Percentiles rank a stretch among this genome's conserved stretches.
Conservation (phyloP, 768 basidiomycete genomes). For the Cytidiella melzeri region DNA sequence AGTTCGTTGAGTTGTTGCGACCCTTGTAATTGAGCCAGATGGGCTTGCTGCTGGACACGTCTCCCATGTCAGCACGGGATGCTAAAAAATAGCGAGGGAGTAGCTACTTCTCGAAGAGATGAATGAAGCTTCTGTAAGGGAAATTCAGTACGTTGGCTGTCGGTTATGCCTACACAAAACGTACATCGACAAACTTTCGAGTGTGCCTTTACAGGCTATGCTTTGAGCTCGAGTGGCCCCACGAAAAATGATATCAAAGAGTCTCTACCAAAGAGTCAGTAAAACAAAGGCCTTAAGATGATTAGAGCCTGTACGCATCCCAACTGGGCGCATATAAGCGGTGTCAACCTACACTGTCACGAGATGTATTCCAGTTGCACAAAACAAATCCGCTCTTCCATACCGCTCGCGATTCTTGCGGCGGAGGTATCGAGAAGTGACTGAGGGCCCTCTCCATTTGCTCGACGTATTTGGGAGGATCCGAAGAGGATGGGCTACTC, state of each 20-base stretch:
- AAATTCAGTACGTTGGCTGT: not conserved
- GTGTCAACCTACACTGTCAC: constrained; percentile 3
- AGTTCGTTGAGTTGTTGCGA: not conserved
- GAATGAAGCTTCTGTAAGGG: constrained; percentile 9
- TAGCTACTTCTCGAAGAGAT: constrained; percentile 13
- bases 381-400: constrained; percentile 12
- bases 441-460: constrained; percentile 10
- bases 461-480: constrained; percentile 1
- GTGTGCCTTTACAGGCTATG: constrained; percentile 6
- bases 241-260: constrained; percentile 5
- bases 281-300: not conserved
- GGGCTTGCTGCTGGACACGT: constrained; percentile 4
- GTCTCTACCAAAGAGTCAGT: too few relatives aligned
- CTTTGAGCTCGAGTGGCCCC: constrained; percentile 12
- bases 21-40: constrained; percentile 1
- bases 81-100: not conserved
- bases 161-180: not conserved
- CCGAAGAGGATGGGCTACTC: not conserved
- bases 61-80: too few relatives aligned
- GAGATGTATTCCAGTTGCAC: constrained; percentile 6
- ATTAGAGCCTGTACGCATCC: not conserved
- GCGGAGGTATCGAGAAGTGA: constrained; percentile 8
- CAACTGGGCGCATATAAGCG: not conserved
- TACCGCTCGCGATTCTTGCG: constrained; percentile 7
- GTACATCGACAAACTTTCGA: constrained; percentile 10